These are phyloP conservation scores for Aspergillus sp. DNA, from an alignment of 2,329 filamentous ascomycete genomes.

Conservation along the genomic window DNA sequence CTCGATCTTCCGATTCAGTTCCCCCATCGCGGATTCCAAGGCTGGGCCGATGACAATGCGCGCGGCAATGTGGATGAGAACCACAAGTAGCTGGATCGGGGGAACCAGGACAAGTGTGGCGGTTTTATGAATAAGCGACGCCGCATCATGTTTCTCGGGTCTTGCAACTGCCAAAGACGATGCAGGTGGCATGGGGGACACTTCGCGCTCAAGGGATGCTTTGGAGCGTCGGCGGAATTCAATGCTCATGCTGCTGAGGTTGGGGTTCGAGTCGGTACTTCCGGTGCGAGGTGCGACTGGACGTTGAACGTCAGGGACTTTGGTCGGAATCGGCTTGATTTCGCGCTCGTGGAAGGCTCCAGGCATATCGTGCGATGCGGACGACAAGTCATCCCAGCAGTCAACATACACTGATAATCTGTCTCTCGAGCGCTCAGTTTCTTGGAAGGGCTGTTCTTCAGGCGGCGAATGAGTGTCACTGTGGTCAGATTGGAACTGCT, in stretches of 20 bases:
- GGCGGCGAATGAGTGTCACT: not conserved
- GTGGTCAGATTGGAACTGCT: not conserved
- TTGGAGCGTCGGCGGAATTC: conserved; percentile 58
- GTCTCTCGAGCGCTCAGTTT: conserved; percentile 32
- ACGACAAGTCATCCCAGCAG: conserved; percentile 11
- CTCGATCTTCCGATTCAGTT: conserved; percentile 21
- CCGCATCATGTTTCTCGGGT: conserved; percentile 56
- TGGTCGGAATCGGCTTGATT: not conserved
- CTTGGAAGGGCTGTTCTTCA: conserved; percentile 1
- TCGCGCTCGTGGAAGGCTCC: conserved; percentile 13
- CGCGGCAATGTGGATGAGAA: conserved; percentile 81
- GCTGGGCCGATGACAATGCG: conserved; percentile 59
- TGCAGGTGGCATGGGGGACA: conserved; percentile 69
- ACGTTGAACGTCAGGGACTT: conserved; percentile 5
- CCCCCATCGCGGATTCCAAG: conserved; percentile 23
- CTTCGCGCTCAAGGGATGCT: conserved; percentile 56
- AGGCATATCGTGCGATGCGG: conserved; percentile 2
- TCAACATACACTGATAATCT: conserved; percentile 8
- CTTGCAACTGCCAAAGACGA: conserved; percentile 62
- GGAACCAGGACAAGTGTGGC: conserved; percentile 75
- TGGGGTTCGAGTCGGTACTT: conserved; percentile 30
- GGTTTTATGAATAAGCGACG: conserved; percentile 73
- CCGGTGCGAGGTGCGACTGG: not conserved
- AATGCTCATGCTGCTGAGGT: conserved; percentile 34
- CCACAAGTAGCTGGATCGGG: conserved; percentile 73